Evolutionary conservation across 768 basidiomycete genomes (phyloP).

Genomic region (Termitomyces titanicus): DNA sequence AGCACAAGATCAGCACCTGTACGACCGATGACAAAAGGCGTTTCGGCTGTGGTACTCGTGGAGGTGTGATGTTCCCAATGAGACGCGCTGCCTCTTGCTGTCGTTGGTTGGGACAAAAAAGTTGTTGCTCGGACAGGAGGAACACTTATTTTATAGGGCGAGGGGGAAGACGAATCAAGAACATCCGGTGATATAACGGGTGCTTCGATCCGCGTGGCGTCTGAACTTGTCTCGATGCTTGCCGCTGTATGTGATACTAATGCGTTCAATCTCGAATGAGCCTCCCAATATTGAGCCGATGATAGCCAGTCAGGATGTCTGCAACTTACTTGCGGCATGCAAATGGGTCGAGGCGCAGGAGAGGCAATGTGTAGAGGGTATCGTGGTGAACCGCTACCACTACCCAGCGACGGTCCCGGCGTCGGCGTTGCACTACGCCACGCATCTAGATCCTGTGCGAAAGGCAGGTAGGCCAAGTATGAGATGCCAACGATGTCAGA

Average conservation of each 20-base stretch:
- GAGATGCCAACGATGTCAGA: not conserved
- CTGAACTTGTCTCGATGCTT: not conserved
- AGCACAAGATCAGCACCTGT: slow-evolving; percentile 4
- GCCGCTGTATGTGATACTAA: not conserved
- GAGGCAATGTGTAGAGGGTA: not conserved
- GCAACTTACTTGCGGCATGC: not conserved
- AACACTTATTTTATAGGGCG: not conserved
- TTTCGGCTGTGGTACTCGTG: not conserved
- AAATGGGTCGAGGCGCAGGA: not conserved
- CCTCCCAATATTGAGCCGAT: slow-evolving; percentile 1
- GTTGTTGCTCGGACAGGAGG: not conserved
- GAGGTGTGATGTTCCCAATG: not conserved
- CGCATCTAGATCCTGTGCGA: not conserved
- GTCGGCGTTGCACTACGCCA: not conserved
- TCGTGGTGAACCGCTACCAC: not conserved
- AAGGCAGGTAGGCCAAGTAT: not conserved
- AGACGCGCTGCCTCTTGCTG: not conserved
- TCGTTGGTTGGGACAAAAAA: not conserved
- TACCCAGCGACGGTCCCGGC: not conserved
- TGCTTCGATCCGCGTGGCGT: not conserved
- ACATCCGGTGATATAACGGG: not conserved
- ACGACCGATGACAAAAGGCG: not conserved
- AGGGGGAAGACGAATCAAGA: not conserved
- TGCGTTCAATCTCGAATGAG: not conserved
- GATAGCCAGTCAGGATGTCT: not conserved